Evolutionary conservation across 2,329 filamentous ascomycete species (phyloP).

Genomic region (Fusarium concolor): DNA sequence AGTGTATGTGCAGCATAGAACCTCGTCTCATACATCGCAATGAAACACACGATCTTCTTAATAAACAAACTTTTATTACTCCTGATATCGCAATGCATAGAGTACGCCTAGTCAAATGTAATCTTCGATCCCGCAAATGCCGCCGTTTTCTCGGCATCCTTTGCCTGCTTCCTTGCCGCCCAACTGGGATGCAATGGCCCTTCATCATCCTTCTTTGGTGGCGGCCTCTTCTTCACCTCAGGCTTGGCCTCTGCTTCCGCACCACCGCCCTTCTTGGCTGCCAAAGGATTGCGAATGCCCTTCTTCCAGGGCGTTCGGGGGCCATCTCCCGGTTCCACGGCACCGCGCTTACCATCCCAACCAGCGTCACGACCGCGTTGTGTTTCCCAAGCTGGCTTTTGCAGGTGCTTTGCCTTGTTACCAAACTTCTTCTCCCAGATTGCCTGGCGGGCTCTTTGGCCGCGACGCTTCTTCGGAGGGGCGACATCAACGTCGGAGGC

Average conservation of each 20-base stretch:
- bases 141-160: constrained; percentile 65
- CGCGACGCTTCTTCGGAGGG: constrained; percentile 76
- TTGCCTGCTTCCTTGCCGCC: constrained; percentile 72
- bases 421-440: constrained; percentile 87
- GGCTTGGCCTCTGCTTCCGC: constrained; percentile 5
- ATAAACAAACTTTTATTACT: constrained; percentile 33
- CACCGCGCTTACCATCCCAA: constrained; percentile 69
- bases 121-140: constrained; percentile 69
- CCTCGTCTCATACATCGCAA: background rate
- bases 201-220: constrained; percentile 59
- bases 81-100: constrained; percentile 36
- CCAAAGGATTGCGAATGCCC: constrained; percentile 56
- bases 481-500: constrained; percentile 75
- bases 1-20: constrained; percentile 34
- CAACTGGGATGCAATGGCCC: constrained; percentile 72
- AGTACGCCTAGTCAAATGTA: constrained; percentile 62
- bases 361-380: constrained; percentile 58
- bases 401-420: constrained; percentile 74
- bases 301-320: constrained; percentile 65
- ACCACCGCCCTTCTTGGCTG: constrained; percentile 26
- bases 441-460: constrained; percentile 80
- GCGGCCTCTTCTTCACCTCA: constrained; percentile 33
- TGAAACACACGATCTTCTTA: background rate
- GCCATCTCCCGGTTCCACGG: constrained; percentile 58
- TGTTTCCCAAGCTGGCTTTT: constrained; percentile 51